phyloP scores from a whole-genome alignment of 2,329 filamentous ascomycete species.

The Cercospora sp. region DNA sequence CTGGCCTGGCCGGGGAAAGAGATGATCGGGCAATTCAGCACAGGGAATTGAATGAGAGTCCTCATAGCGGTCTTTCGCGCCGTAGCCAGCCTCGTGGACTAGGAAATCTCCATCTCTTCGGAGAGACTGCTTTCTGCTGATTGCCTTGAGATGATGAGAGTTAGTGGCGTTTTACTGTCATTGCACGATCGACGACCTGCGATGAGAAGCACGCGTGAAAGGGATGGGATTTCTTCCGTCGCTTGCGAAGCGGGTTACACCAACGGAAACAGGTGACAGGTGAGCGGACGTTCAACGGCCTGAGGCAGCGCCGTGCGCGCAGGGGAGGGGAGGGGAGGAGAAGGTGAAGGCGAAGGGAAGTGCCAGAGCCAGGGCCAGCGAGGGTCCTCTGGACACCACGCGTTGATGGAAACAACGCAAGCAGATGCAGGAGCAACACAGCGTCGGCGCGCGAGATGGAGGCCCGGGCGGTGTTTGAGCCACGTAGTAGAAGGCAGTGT shows the following conservation, averaged over 20 bases:
- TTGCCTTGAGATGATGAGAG: background rate
- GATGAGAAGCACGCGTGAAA: background rate
- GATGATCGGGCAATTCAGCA: background rate
- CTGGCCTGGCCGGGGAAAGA: background rate
- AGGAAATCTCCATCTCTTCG: background rate
- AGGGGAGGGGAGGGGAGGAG: background rate
- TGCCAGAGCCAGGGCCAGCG: background rate
- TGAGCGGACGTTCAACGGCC: background rate
- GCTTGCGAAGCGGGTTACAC: slow-evolving; percentile 1
- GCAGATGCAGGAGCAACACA: background rate
- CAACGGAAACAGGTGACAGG: background rate
- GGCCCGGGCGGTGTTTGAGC: background rate
- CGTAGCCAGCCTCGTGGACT: background rate
- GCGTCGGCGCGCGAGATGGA: background rate
- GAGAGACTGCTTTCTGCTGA: background rate
- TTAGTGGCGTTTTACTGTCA: background rate
- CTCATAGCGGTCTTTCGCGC: background rate
- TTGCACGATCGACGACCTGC: slow-evolving; percentile 3
- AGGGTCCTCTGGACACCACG: background rate
- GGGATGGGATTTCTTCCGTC: background rate
- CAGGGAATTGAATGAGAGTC: background rate
- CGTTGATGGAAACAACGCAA: background rate
- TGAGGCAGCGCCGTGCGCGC: background rate
- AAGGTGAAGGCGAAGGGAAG: background rate
- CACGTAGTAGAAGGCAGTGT: slow-evolving; percentile 1